Base-by-base conservation (phyloP, 495 filamentous ascomycete species). In the Mycothermus thermophilus region DNA sequence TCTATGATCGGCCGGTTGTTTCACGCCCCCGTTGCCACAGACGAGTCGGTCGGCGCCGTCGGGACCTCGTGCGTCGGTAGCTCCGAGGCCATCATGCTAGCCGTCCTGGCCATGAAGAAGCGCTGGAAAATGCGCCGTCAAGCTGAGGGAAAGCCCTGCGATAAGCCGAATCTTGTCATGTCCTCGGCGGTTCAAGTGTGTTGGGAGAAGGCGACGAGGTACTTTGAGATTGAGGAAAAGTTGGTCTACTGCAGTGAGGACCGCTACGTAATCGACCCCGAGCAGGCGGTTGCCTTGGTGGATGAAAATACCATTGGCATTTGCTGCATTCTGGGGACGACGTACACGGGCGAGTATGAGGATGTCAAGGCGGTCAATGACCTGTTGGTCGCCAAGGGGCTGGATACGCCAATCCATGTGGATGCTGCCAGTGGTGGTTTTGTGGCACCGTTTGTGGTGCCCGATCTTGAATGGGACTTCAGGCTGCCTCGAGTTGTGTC, bases 301-400 rank as follows among this genome's bases (percentile, higher is more conserved):
- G 86, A 94, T 42, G 86, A 94, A 66, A 93, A 94, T 56, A 94
- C 86, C 5, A 92, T 94, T 48, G 86, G 86, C 37, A 94, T 94
- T 50, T 93, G 85, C 51, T 67, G 72, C 24, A 93, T 94, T 46
- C 56, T 94, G 9, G 86, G 86, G 9, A 86, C 84, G 1, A 94
- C 86, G 1, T 93, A 93, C 57, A 94, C 86, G n/a, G 86, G 86
- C 31, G 80, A 94, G 59, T 93, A 94, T 45, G 86, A 94, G 57
- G 84, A 94, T 52, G 73, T 83, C 48, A 86, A 93, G 66, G 76
- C 64, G 7, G 79, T 94, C 50, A 93, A 93, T 46, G 83, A 93
- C 51, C 56, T 93, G 10, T 60, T 94, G 30, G 48, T 81, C 4
- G 56, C 83, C 58, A 72, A 64, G 40, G 65, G 66, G 9, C 71